These are phyloP conservation scores for Pugionium cornutum DNA, from an alignment of 345 rosid genomes.

Conservation along the genomic window DNA sequence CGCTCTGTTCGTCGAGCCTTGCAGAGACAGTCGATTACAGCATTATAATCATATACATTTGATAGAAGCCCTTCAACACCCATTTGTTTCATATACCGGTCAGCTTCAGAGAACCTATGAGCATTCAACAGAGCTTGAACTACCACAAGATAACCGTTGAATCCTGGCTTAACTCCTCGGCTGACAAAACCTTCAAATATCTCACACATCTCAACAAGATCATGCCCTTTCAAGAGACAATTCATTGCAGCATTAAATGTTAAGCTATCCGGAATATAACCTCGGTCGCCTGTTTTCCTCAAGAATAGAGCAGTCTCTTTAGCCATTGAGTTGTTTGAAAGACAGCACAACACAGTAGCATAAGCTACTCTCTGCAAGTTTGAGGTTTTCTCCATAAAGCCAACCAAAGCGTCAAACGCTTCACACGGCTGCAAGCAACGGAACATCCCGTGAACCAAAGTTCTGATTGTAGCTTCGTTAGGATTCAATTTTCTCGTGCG, in stretches of 20 bases:
- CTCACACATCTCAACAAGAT: conserved; percentile 57
- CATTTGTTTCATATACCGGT: conserved; percentile 55
- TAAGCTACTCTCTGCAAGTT: conserved; percentile 53
- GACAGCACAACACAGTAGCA: conserved; percentile 63
- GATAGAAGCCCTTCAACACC: conserved; percentile 49
- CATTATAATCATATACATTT: conserved; percentile 64
- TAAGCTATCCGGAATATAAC: conserved; percentile 58
- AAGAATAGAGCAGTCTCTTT: conserved; percentile 63
- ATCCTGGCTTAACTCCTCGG: conserved; percentile 65
- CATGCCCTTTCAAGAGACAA: conserved; percentile 63
- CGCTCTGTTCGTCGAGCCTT: conserved; percentile 53
- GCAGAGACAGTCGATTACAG: conserved; percentile 79
- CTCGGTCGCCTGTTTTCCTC: conserved; percentile 50
- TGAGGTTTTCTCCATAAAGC: conserved; percentile 55
- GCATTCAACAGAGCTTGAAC: conserved; percentile 60
- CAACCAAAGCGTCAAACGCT: conserved; percentile 57
- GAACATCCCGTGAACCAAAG: conserved; percentile 82
- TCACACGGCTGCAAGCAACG: conserved; percentile 47
- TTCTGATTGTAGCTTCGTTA: conserved; percentile 76
- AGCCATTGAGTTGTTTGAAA: conserved; percentile 66
- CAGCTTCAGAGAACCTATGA: conserved; percentile 52
- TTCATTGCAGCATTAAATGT: conserved; percentile 57
- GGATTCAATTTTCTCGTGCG: conserved; percentile 55
- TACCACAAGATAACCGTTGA: conserved; percentile 54
- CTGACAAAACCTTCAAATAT: conserved; percentile 54